Evolutionary conservation across 257 asterid species (phyloP).

Genomic region (Haberlea rhodopensis): DNA sequence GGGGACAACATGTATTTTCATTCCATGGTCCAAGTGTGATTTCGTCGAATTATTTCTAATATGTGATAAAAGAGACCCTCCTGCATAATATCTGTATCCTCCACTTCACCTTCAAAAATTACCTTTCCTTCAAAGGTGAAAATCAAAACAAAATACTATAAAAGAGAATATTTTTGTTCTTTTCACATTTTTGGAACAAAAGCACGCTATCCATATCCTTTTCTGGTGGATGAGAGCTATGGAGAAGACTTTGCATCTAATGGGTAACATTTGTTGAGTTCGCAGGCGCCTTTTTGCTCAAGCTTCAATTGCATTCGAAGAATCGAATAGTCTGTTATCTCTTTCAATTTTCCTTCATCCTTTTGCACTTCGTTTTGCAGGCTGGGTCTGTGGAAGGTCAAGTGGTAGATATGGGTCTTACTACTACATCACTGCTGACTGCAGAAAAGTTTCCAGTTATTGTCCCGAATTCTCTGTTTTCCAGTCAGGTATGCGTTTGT

Average conservation of each 20-base stretch:
- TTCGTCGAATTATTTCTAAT: not conserved
- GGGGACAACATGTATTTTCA: too few relatives aligned
- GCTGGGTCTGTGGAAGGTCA: conserved; percentile 98
- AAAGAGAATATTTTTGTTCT: not conserved
- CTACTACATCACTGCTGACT: conserved; percentile 76
- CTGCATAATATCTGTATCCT: not conserved
- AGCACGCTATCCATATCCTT: not conserved
- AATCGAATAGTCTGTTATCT: not conserved
- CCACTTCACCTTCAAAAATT: not conserved
- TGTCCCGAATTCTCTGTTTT: conserved; percentile 89
- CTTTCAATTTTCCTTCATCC: not conserved
- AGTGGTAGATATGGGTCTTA: conserved; percentile 87
- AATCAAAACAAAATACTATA: not conserved
- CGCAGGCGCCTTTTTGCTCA: not conserved
- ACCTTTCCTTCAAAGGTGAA: not conserved
- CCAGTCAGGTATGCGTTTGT: conserved; percentile 66
- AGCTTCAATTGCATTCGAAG: not conserved
- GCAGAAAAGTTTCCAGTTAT: conserved; percentile 82
- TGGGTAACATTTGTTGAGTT: not conserved
- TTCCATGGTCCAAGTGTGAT: not conserved
- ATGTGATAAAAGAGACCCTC: not conserved
- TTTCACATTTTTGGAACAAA: not conserved
- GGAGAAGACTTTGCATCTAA: not conserved
- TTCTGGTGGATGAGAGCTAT: not conserved
- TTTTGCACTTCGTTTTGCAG: conserved; percentile 38